Base-by-base conservation (phyloP, 148 eudicot species). In the Amaranthus palmeri region DNA sequence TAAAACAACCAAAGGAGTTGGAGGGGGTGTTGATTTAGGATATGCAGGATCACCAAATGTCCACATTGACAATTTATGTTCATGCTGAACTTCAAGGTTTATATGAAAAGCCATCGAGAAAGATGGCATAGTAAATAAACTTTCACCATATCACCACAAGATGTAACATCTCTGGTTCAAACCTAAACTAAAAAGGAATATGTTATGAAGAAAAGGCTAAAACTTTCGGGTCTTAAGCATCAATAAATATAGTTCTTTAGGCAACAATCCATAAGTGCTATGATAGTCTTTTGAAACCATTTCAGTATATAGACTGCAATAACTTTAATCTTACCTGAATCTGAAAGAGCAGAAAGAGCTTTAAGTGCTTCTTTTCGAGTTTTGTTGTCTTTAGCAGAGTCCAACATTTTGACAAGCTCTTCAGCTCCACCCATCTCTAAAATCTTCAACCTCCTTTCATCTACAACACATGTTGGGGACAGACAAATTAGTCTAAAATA, bases 391-490 rank as follows among this genome's bases (percentile, higher is more conserved):
- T 87, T 88, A 67, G 97, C 99, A 72, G 83, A 66, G 53, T 75
- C 81, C 57, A 95, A 79, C 97, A 95, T 91, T 53, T 82, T 88
- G 67, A 95, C 81, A 76, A 95, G 97, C 78, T 86, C 82, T 78
- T 80, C 79, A 57, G 86, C 96, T 61, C 93, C 99, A 42, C 99
- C 97, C 79, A 95, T 56, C 80, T 91, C 97, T 68, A 95, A 79
- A 74, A 95, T 88, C 81, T 85, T 91, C 92, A 84, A 84, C 77
- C 99, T 85, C 72, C 86, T 89, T 77, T 84, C 88, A 77, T 95
- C 98, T 93, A 75, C 59, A 71, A 74, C 11, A 61, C 14, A 68
- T 44, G n/a, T 65, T 50, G 18, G 47, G 45, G 25, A 72, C 25
- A n/a, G 63, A 15, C 57, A 55, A 6, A 55, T 53, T 15, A 13